These are phyloP conservation scores for Coccomyxa sp. DNA, from an alignment of 139 green algal species.

Conservation along the genomic window DNA sequence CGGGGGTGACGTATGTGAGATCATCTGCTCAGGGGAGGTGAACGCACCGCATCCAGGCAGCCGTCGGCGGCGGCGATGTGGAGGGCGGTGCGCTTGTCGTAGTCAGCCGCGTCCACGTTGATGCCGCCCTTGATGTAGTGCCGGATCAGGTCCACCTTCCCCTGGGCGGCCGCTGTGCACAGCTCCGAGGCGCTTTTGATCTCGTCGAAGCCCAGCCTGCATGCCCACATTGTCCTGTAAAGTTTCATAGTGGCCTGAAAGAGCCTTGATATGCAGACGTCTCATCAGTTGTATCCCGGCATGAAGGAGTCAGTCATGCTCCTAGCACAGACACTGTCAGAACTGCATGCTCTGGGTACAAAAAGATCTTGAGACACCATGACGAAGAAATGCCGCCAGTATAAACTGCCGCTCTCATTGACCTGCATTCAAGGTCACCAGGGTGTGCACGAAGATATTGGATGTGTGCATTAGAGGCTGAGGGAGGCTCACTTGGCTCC, in stretches of 20 bases:
- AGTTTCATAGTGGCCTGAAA: too few species aligned
- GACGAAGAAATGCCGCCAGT: too few species aligned
- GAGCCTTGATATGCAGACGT: too few species aligned
- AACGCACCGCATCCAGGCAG: conserved; percentile 39
- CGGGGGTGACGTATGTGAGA: neutral
- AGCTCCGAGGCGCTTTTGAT: conserved; percentile 14
- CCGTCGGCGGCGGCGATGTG: conserved; percentile 61
- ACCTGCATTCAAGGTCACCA: too few species aligned
- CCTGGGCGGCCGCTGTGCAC: conserved; percentile 25
- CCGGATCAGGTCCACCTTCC: conserved; percentile 37
- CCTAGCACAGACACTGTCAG: neutral
- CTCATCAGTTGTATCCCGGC: too few species aligned
- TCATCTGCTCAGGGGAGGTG: neutral
- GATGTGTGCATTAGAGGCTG: too few species aligned
- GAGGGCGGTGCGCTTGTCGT: conserved; percentile 54
- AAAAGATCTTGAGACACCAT: neutral
- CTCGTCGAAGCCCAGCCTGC: neutral
- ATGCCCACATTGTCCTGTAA: too few species aligned
- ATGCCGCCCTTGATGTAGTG: conserved; percentile 45
- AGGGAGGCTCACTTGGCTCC: neutral
- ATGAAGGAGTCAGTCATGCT: too few species aligned
- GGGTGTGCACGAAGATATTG: too few species aligned
- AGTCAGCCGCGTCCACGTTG: conserved; percentile 45
- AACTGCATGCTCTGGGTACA: neutral
- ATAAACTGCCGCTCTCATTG: too few species aligned